Base-by-base conservation (phyloP, 257 asterid species). In the Euphrasia confusa region DNA sequence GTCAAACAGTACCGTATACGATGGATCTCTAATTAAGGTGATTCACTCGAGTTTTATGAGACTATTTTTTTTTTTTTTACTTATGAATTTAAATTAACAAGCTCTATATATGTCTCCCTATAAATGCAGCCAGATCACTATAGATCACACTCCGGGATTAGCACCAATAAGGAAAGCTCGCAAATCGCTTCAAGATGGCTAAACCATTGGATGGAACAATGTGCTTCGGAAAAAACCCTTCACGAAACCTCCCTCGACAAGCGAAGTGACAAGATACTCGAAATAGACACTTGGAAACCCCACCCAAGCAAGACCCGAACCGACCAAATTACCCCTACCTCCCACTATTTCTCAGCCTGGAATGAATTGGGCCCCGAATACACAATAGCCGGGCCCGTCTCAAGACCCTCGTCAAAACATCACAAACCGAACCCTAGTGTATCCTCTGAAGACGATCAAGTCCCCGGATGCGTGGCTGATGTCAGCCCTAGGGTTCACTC, bases 221-320 rank as follows among this genome's bases (percentile, higher is more conserved):
- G 73, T 33, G 59, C 79, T 2, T 72, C 75, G 83, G 80, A 67
- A 73, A 74, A 70, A 21, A 37, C 11, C 42, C 66, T 21, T 10
- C 62, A 39, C n/a, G 45, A 58, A 37, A 37, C 42, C 42, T 37
- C 42, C 42, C 2, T 9, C 52, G 95, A 89, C 42, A 89, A 83
- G 45, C 81, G 82, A 64, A 78, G 68, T n/a, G 94, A 83, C 87
- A 93, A 87, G 84, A 87, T 92, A 33, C 89, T 92, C 3, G 97
- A 89, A 75, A 75, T 89, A 44, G 99, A 89, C 65, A 89, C 95
- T 10, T 89, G 96, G 95, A 89, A 77, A 67, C 98, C 98, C 59
- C 78, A 60, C 54, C 65, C 69, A 52, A 70, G 61, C 67, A 60
- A 73, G 54, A 64, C 70, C 40, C 72, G 67, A 65, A 74, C 68